Percentiles rank a stretch among this genome's conserved stretches.
These are phyloP conservation scores for Nemania serpens DNA, from an alignment of 2,329 filamentous ascomycete genomes.

Conservation along the genomic window DNA sequence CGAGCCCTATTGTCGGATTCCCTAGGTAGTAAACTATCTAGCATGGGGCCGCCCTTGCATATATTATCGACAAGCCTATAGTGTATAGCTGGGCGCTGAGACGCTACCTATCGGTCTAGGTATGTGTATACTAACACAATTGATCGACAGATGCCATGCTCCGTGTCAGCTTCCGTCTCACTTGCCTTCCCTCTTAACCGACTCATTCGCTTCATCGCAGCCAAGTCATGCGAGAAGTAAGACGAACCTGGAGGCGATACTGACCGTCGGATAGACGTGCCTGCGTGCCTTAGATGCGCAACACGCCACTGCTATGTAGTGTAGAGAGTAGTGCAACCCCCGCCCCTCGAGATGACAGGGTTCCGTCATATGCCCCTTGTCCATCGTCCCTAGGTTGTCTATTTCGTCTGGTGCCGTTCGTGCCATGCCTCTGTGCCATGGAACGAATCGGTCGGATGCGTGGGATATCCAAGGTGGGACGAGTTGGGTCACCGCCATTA, in stretches of 20 bases:
- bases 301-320: slow-evolving; percentile 6
- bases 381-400: too few species aligned
- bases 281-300: slow-evolving; percentile 23
- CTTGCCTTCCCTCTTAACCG: not conserved
- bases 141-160: slow-evolving; percentile 7
- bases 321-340: not conserved
- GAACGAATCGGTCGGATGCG: not conserved
- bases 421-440: not conserved
- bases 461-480: not conserved
- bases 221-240: slow-evolving; percentile 17
- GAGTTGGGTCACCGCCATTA: slow-evolving; percentile 1
- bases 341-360: slow-evolving; percentile 7
- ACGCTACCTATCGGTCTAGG: too few species aligned
- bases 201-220: slow-evolving; percentile 8
- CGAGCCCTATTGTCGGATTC: slow-evolving; percentile 23
- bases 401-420: not conserved
- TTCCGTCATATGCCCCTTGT: not conserved
- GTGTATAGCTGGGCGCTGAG: not conserved
- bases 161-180: not conserved
- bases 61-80: slow-evolving; percentile 1
- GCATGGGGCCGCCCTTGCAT: slow-evolving; percentile 17
- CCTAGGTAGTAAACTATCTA: not conserved
- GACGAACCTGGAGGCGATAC: slow-evolving; percentile 15
- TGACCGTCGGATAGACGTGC: slow-evolving; percentile 30
- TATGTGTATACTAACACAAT: not conserved